These are phyloP conservation scores for Silene uniflora DNA, from an alignment of 148 eudicot genomes.

Conservation along the genomic window DNA sequence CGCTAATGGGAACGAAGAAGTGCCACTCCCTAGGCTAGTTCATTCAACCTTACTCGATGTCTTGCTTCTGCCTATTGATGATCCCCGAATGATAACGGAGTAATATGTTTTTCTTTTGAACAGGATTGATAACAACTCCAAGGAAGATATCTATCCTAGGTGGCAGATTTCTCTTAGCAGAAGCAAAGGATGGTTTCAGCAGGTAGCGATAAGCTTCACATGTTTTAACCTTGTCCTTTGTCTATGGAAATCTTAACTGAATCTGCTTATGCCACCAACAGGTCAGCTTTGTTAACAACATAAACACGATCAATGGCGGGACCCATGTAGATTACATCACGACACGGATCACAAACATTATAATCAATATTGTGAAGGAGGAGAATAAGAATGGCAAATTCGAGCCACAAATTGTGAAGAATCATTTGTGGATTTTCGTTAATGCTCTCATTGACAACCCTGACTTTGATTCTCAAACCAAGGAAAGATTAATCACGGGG, in stretches of 20 bases:
- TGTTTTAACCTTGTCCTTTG: background rate
- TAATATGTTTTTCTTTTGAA: background rate
- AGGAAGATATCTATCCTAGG: conserved; percentile 44
- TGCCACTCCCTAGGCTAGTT: conserved; percentile 42
- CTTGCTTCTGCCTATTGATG: background rate
- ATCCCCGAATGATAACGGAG: background rate
- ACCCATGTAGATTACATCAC: conserved; percentile 92
- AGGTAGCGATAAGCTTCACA: no score
- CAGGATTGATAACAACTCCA: conserved; percentile 53
- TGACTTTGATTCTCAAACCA: conserved; percentile 96
- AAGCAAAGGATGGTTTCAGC: conserved; percentile 92
- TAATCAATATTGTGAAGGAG: conserved; percentile 54
- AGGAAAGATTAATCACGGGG: conserved; percentile 82
- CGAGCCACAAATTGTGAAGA: conserved; percentile 62
- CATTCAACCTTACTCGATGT: background rate
- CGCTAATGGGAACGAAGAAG: conserved; percentile 31
- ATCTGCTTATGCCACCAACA: conserved; percentile 23
- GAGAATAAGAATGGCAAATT: conserved; percentile 62
- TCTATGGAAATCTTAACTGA: background rate
- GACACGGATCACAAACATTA: conserved; percentile 52
- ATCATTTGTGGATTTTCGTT: no score
- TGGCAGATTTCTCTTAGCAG: conserved; percentile 82
- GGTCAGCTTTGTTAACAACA: no score
- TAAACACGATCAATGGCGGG: no score
- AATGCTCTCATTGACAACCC: conserved; percentile 99